These are phyloP conservation scores for Talaromyces pinophilus DNA, from an alignment of 2,329 filamentous ascomycete genomes.

Conservation along the genomic window DNA sequence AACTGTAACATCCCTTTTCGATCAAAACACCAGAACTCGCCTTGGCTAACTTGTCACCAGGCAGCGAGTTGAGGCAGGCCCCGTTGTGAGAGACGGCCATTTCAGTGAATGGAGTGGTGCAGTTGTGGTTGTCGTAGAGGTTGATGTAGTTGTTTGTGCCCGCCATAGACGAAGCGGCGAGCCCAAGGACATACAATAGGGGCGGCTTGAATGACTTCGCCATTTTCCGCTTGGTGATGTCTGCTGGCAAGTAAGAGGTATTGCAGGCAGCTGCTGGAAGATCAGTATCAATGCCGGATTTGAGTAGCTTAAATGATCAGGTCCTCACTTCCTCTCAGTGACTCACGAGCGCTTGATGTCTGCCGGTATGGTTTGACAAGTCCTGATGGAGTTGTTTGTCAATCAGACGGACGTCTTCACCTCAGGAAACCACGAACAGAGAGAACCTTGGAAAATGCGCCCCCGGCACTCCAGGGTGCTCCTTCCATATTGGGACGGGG, in stretches of 20 bases:
- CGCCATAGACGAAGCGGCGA: not conserved
- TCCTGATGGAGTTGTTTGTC: not conserved
- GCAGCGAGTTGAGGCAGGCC: not conserved
- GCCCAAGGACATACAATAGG: not conserved
- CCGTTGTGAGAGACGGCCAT: not conserved
- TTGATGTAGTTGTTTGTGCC: conserved; percentile 14
- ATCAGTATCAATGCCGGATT: not conserved
- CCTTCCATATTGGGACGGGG: not conserved
- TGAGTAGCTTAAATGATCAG: not conserved
- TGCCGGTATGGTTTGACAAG: not conserved
- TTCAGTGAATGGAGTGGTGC: not conserved
- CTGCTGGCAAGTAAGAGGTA: not conserved
- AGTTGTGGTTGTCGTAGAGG: conserved; percentile 7
- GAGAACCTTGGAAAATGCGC: not conserved
- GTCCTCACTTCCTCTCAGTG: not conserved
- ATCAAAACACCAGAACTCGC: not conserved
- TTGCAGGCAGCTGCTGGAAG: not conserved
- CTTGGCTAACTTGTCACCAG: not conserved
- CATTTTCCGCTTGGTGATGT: not conserved
- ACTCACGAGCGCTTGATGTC: not conserved
- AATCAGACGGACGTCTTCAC: not conserved
- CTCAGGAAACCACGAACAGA: not conserved
- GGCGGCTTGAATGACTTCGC: not conserved
- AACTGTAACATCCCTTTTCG: conserved; percentile 8
- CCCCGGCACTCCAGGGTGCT: not conserved